These are phyloP conservation scores for Pezicula rhizophila DNA, from an alignment of 2,329 filamentous ascomycete genomes.

Conservation along the genomic window DNA sequence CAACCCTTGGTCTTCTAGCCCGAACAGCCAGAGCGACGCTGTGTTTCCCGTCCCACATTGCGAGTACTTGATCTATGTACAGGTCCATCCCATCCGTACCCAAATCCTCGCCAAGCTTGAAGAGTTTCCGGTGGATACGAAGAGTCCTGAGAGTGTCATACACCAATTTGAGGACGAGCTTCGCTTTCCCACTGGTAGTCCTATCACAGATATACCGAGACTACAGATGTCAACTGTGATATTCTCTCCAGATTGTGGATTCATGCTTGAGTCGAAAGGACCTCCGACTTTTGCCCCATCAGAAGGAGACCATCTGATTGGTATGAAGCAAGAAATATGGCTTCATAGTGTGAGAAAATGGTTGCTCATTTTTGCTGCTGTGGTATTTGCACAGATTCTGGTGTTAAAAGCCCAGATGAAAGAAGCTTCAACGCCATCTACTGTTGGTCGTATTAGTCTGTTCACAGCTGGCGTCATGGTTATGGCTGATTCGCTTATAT, in stretches of 20 bases:
- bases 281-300: conserved; percentile 47
- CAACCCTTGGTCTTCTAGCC: conserved; percentile 72
- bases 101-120: conserved; percentile 1
- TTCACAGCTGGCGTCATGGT: conserved; percentile 56
- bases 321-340: conserved; percentile 56
- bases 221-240: conserved; percentile 58
- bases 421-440: conserved; percentile 62
- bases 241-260: conserved; percentile 64
- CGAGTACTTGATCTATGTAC: conserved; percentile 83
- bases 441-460: conserved; percentile 60
- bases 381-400: conserved; percentile 56
- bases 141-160: conserved; percentile 32
- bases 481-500: conserved; percentile 55
- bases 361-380: conserved; percentile 47
- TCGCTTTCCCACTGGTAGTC: conserved; percentile 53
- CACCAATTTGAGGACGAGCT: conserved; percentile 57
- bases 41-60: conserved; percentile 66
- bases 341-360: conserved; percentile 52
- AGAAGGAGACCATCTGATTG: conserved; percentile 50
- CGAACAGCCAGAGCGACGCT: conserved; percentile 54
- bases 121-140: background rate
- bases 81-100: conserved; percentile 47
- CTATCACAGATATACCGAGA: conserved; percentile 44
- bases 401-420: conserved; percentile 60
- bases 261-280: conserved; percentile 59